Evolutionary conservation across 495 filamentous ascomycete genomes (phyloP), one percentile per base, ranked within the genome.

Genomic region (Talaromyces borbonicus): DNA sequence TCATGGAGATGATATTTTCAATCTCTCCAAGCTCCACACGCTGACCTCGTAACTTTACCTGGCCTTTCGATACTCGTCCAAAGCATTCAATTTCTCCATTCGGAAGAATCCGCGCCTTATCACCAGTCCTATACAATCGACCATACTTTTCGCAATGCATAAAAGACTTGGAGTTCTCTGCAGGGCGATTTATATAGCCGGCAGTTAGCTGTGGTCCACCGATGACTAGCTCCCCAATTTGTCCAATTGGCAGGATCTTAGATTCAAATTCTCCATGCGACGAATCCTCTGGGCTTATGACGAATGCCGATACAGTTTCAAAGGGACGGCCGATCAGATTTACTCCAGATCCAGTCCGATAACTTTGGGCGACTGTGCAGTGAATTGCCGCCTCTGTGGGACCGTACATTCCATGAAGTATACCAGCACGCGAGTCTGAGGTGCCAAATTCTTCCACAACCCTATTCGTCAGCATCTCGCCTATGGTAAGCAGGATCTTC

Each of bases 381-480:
- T 94, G 87, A 36, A 94, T 89, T 1, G 86, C 72, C 11, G 84
- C 83, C 62, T 92, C 87, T 0, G 87, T 92, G 8, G 87, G 87
- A 0, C 87, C 87, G 54, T 94, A 94, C 87, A 90, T 89, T 0
- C 77, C 85, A 68, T 83, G 82, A 0, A 94, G 72, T 23, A 90
- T 74, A 8, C 73, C 67, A 7, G 50, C 43, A 3, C 43, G 27
- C 6, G 49, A 45, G 16, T 50, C 43, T 6, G 59, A 59, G 26
- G 63, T 56, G 1, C 82, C 83, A 67, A 87, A 94, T 56, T 89
- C 84, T 30, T 78, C 67, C 6, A 90, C 67, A 1, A 94, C 75
- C 4, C 73, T 71, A 16, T 68, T 66, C 0, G 84, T 88, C 20
- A 94, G 74, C 84, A 89, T 90, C 62, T 94, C 87, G 4, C 87